Evolutionary conservation across 495 filamentous ascomycete species (phyloP), one percentile per base, ranked within the genome.

Genomic region (Zalerion maritima): DNA sequence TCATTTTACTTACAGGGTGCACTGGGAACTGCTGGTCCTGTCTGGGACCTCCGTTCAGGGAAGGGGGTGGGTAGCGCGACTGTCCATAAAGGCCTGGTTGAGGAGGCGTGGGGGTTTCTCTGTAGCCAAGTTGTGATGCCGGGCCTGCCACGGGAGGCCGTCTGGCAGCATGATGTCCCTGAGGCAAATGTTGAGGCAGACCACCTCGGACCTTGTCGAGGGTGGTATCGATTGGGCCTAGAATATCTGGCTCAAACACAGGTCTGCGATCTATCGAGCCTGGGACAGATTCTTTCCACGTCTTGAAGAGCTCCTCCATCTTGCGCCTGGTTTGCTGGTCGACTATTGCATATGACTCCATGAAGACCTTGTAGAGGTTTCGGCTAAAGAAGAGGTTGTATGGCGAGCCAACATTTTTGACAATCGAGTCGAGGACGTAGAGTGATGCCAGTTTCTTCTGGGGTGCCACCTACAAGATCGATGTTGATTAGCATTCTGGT

Each of bases 351-450:
- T 94, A 97, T 30, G 91, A 82, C 40, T 83, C 77, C 85, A 97
- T 94, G 50, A 94, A 97, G 11, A 81, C 94, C 39, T 72, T 68
- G 50, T 82, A 96, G 34, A 97, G 70, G 50, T 87, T 85, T 12
- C 80, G 75, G 21, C 89, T 81, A 36, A 97, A 75, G 50, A 89
- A 94, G 5, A 94, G 66, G 1, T 84, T 92, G 55, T 96, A 97
- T 26, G 89, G 91, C 1, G 85, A 94, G 15, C 91, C 91, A 33
- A 96, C 85, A 65, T 96, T 96, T 59, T 97, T 97, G 44, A 89
- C 89, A 32, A 97, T 81, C 6, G 86, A 94, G 58, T 97, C 89
- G 48, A 94, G 80, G 42, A 97, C 78, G 60, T 96, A 97, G n/a
- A 97, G 67, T 2, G 91, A 82, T 14, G 87, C 84, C 10, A 97